Conservation (phyloP, 2,329 filamentous ascomycete species). For the Metarhizium anisopliae region DNA sequence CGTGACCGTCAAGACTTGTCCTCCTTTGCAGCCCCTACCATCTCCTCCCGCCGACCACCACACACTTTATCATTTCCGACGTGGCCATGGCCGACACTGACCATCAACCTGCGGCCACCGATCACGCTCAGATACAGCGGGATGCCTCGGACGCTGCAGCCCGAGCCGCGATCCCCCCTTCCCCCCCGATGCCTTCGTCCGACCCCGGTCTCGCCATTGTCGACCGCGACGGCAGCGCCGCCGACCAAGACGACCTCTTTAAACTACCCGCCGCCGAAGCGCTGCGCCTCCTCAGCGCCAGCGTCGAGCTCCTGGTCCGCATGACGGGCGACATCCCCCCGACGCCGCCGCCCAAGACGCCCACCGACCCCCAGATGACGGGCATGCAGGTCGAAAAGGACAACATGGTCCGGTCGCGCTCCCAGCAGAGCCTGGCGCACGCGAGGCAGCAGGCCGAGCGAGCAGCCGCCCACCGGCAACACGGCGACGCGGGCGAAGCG, state of each 20-base stretch:
- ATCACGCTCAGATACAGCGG: neutral
- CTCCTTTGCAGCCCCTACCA: neutral
- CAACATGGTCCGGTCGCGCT: conserved; percentile 48
- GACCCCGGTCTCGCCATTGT: conserved; percentile 23
- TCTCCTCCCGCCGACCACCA: neutral
- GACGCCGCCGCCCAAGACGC: conserved; percentile 60
- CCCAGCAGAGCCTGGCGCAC: conserved; percentile 41
- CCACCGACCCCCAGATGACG: conserved; percentile 57
- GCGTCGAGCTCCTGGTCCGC: conserved; percentile 61
- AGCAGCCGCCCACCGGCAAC: conserved; percentile 10
- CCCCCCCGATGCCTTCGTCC: conserved; percentile 33
- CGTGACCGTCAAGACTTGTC: conserved; percentile 1
- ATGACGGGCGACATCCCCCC: conserved; percentile 72
- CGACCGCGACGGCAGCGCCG: conserved; percentile 14
- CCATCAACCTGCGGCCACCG: neutral
- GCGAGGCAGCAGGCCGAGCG: conserved; percentile 32
- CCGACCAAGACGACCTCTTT: conserved; percentile 56
- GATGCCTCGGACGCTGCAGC: conserved; percentile 5
- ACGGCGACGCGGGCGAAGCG: neutral
- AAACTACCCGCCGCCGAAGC: conserved; percentile 64
- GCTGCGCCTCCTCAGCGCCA: conserved; percentile 67
- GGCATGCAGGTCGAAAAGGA: conserved; percentile 55
- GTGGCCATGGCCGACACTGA: conserved; percentile 2
- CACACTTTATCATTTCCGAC: neutral
- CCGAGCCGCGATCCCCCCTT: conserved; percentile 17